A percentile compares a stretch with the other conserved stretches of the same genome.
Conservation (phyloP, 805 yeast genomes). For the Teunomyces gatunensis region DNA sequence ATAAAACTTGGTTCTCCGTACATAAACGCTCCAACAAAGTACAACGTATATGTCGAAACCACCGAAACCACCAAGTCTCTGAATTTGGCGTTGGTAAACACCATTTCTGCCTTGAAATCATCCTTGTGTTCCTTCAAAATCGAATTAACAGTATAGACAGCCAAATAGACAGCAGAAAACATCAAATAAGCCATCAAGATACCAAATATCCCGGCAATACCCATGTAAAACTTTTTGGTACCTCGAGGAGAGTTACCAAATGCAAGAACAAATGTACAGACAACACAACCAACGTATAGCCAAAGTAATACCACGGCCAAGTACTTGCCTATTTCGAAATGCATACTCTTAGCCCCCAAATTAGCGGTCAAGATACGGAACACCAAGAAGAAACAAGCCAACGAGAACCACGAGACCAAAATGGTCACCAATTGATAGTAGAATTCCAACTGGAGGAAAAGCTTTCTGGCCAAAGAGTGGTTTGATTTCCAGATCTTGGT, state of each 20-base stretch:
- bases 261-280: constrained; percentile 83
- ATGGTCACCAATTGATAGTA: constrained; percentile 79
- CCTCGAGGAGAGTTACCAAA: constrained; percentile 96
- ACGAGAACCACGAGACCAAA: constrained; percentile 86
- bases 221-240: constrained; percentile 71
- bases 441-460: constrained; percentile 83
- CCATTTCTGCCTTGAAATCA: constrained; percentile 41
- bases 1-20: constrained; percentile 92
- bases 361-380: constrained; percentile 86
- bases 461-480: constrained; percentile 77
- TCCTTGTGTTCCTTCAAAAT: constrained; percentile 43
- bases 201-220: constrained; percentile 79
- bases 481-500: constrained; percentile 84
- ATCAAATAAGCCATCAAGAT: constrained; percentile 84
- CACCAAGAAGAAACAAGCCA: constrained; percentile 88
- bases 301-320: constrained; percentile 78
- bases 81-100: constrained; percentile 69
- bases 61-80: constrained; percentile 86
- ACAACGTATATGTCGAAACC: constrained; percentile 77
- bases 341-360: constrained; percentile 59
- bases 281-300: constrained; percentile 77
- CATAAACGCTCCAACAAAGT: constrained; percentile 72
- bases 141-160: constrained; percentile 66
- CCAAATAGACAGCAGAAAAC: constrained; percentile 81
- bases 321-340: constrained; percentile 71